Evolutionary conservation across 176 grass and related monocot genomes (phyloP), one percentile per base, ranked within the genome.

Genomic region (Cenchrus fungigraminus): DNA sequence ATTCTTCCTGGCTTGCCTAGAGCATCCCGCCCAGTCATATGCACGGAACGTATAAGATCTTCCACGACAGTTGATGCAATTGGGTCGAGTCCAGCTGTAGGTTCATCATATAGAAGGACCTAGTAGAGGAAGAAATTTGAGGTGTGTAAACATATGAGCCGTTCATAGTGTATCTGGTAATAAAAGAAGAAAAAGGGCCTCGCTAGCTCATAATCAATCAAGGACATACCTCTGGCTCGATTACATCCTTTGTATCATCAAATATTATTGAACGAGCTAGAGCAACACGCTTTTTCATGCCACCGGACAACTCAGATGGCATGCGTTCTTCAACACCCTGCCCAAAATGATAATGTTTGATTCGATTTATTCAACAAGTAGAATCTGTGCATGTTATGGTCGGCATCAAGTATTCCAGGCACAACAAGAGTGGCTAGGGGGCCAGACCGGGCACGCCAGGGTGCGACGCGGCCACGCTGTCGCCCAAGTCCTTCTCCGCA

Each of bases 221-320:
- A 58, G 15, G 16, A 17, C 56, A 69, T 93, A 98, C 96, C 93
- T 98, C 96, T 56, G 96, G 96, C 88, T 94, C 96, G 60, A 95
- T 86, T 61, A 75, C 79, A 73, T 95, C 91, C 85, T 95, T 95
- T 50, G 91, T 92, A 79, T 98, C 80, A 83, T 98, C 96, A 76
- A 81, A 95, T 87, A 98, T 98, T 83, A 98, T 98, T 9, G 96
- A 95, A 55, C 96, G 89, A 32, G 96, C 96, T 87, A 98, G 91
- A 82, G 96, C 96, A 80, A 98, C 96, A 88, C 96, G 93, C 78
- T 98, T 98, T 94, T 98, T 98, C 96, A 98, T 98, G 77, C 96
- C 96, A 65, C 96, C 96, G 51, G 96, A 98, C 55, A 98, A 85
- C 82, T 98, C 96, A 56, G 96, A 95, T 55, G 96, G 93, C 91